Base-by-base conservation (phyloP, 2,329 filamentous ascomycete species). In the Biscogniauxia mediterranea region DNA sequence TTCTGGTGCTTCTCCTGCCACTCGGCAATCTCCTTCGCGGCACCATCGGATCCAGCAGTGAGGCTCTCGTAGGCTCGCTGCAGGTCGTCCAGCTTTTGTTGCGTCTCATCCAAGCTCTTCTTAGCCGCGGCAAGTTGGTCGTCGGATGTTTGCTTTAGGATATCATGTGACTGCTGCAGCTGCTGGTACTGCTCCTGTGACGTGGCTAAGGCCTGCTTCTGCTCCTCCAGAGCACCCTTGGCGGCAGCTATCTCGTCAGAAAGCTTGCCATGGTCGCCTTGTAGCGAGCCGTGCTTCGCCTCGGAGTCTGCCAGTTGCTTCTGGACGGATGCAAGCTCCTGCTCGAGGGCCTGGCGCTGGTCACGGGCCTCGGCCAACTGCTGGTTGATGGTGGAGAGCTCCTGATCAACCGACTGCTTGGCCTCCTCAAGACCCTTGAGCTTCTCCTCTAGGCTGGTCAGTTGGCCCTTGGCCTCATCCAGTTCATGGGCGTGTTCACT, bases 301-400 rank as follows among this genome's bases (percentile, higher is more conserved):
- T 63, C 64, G n/a, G 71, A 71, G 53, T 75, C 73, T 57, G 70
- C 68, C 28, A 79, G 68, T 60, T 77, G 71, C 56, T 74, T 61
- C 68, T 77, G 73, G 49, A 75, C 66, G 5, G 71, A 61, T 3
- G 72, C 65, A 46, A 78, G 68, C 58, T 76, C 72, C 52, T 69
- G 65, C 66, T 75, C 73, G 61, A 74, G 64, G 26, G 74, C 69
- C 51, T 69, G 69, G 26, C 71, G 73, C 65, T 76, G 74, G 64
- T 77, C 73, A 64, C 72, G 66, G 55, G 70, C 70, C 54, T 74
- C 72, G 52, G 70, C 69, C 42, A 76, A 67, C 62, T 77, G 68
- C 59, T 72, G 66, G 65, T 75, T 76, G 56, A 74, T 66, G 28
- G 67, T 49, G 23, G 70, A 62, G 6, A 79, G 73, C 65, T 78